Evolutionary conservation across 164 flowering plant genomes (phyloP).

Genomic region (Litsea cubeba): DNA sequence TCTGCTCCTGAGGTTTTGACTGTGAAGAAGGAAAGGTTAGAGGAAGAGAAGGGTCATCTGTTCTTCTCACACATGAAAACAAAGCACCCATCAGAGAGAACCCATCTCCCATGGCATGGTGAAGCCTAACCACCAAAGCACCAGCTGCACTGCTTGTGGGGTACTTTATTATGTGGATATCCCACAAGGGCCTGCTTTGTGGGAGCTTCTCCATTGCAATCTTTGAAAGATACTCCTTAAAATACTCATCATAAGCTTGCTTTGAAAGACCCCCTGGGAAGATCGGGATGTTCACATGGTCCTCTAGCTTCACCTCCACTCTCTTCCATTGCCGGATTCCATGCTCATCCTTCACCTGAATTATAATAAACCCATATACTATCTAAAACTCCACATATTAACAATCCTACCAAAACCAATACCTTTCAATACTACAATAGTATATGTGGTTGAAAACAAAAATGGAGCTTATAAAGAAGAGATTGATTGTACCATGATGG

Average conservation of each 20-base stretch:
- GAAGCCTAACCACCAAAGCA: conserved; percentile 46
- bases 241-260: conserved; percentile 30
- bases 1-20: neutral
- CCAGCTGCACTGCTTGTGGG: conserved; percentile 52
- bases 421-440: neutral
- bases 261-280: conserved; percentile 31
- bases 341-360: conserved; percentile 36
- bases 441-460: neutral
- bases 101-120: conserved; percentile 74
- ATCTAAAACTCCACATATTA: neutral
- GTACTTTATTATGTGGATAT: conserved; percentile 49
- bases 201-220: conserved; percentile 35
- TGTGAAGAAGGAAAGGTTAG: conserved; percentile 39
- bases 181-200: conserved; percentile 51
- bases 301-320: conserved; percentile 42
- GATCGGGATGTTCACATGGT: conserved; percentile 40
- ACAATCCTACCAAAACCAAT: neutral
- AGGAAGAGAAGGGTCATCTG: conserved; percentile 52
- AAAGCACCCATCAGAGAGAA: conserved; percentile 61
- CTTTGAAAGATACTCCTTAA: conserved; percentile 38
- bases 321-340: conserved; percentile 52
- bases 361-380: neutral
- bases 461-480: neutral
- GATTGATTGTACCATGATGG: conserved; percentile 41
- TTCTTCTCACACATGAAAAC: conserved; percentile 45